These are phyloP conservation scores for Salix dunnii DNA, from an alignment of 345 rosid genomes.

Conservation along the genomic window DNA sequence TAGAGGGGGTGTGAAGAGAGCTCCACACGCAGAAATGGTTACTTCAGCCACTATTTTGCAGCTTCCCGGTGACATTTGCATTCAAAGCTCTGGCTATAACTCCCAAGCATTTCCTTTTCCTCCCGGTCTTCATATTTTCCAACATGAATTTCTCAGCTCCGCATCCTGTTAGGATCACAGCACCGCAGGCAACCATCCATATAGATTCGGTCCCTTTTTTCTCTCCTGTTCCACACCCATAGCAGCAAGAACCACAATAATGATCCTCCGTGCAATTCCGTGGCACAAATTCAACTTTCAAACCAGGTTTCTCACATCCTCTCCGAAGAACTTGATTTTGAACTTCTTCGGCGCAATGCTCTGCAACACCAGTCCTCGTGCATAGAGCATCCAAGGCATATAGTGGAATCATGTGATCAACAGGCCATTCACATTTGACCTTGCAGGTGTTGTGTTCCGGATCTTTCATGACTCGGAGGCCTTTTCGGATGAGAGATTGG, in stretches of 20 bases:
- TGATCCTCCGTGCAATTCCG: conserved; percentile 50
- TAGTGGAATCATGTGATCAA: conserved; percentile 37
- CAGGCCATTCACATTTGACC: conserved; percentile 65
- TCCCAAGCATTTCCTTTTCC: conserved; percentile 49
- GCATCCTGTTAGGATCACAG: conserved; percentile 55
- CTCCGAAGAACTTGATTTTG: conserved; percentile 60
- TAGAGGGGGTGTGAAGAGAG: conserved; percentile 59
- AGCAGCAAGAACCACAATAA: conserved; percentile 60
- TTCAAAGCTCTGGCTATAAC: conserved; percentile 39
- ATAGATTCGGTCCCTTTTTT: conserved; percentile 59
- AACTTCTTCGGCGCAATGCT: conserved; percentile 43
- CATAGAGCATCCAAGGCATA: conserved; percentile 54
- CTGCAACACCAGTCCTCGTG: conserved; percentile 52
- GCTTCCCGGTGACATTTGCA: conserved; percentile 36
- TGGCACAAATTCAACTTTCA: conserved; percentile 42
- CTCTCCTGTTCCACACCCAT: conserved; percentile 58
- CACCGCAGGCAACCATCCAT: too few species aligned
- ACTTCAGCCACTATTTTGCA: conserved; percentile 57
- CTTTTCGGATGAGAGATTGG: conserved; percentile 42
- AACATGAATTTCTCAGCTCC: conserved; percentile 50
- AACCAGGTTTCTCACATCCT: conserved; percentile 64
- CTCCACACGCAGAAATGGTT: conserved; percentile 63
- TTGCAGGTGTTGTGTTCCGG: conserved; percentile 28
- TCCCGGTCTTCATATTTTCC: conserved; percentile 17
- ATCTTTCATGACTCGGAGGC: conserved; percentile 47